A percentile compares a stretch with the other conserved stretches of the same genome.
These are phyloP conservation scores for carrot (Daucus carota) DNA, from an alignment of 129 eudicot species.

Conservation along the genomic window DH1_v3.0 NC_030385.2:29431501-29432000, in stretches of 20 bases:
- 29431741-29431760: background rate
- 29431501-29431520: slow-evolving; percentile 91
- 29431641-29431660: slow-evolving; percentile 14
- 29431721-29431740: background rate
- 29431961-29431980: background rate
- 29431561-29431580: slow-evolving; percentile 70
- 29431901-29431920: slow-evolving; percentile 94
- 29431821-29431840: slow-evolving; percentile 26
- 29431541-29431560: slow-evolving; percentile 89
- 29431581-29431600: slow-evolving; percentile 88
- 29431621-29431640: slow-evolving; percentile 18
- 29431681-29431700: slow-evolving; percentile 25
- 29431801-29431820: slow-evolving; percentile 6
- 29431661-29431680: slow-evolving; percentile 5
- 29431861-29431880: slow-evolving; percentile 38
- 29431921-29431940: slow-evolving; percentile 77
- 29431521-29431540: slow-evolving; percentile 72
- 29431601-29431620: slow-evolving; percentile 31
- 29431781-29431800: background rate
- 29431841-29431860: slow-evolving; percentile 35
- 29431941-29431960: slow-evolving; percentile 20
- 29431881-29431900: slow-evolving; percentile 39
- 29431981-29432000: background rate
- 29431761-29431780: background rate
- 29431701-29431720: background rate